Conservation (phyloP, 176 grass and related monocot species). For the Lolium multiflorum region DNA sequence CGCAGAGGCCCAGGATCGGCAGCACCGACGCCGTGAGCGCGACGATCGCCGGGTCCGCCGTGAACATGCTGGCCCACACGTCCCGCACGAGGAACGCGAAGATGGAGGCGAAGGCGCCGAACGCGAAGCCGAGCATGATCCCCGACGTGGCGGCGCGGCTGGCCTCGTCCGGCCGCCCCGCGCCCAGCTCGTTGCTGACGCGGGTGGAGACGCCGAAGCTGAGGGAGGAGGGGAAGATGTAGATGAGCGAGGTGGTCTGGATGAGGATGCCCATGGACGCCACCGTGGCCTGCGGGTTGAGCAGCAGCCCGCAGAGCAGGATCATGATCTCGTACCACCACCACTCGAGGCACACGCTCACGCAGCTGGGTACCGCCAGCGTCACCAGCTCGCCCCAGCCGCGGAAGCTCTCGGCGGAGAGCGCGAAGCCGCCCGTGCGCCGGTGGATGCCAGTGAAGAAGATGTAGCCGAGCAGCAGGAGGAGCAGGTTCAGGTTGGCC, state of each 20-base stretch:
- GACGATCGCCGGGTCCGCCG: slow-evolving; percentile 65
- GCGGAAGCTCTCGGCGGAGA: slow-evolving; percentile 63
- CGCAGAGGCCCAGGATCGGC: slow-evolving; percentile 75
- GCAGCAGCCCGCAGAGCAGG: slow-evolving; percentile 81
- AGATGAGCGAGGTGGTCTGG: no score
- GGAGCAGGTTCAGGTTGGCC: slow-evolving; percentile 71
- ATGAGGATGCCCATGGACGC: slow-evolving; percentile 57
- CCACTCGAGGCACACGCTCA: slow-evolving; percentile 92
- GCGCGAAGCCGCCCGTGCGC: slow-evolving; percentile 63
- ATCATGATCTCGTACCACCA: slow-evolving; percentile 99
- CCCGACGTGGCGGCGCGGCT: slow-evolving; percentile 68
- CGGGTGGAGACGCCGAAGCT: slow-evolving; percentile 86
- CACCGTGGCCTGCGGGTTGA: slow-evolving; percentile 86
- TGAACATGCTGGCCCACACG: slow-evolving; percentile 88
- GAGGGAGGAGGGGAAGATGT: no score
- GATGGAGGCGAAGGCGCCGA: slow-evolving; percentile 62
- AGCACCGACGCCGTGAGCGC: slow-evolving; percentile 75
- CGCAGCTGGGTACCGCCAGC: slow-evolving; percentile 75
- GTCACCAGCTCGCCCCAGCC: slow-evolving; percentile 68
- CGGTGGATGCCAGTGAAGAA: slow-evolving; percentile 52
- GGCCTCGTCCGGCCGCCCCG: slow-evolving; percentile 45
- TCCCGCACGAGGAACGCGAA: slow-evolving; percentile 67
- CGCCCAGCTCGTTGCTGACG: slow-evolving; percentile 83
- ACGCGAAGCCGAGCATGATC: slow-evolving; percentile 56
- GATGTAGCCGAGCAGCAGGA: slow-evolving; percentile 77